phyloP scores from a whole-genome alignment of 2,329 filamentous ascomycete genomes.

The Harringtonia aguacate region DNA sequence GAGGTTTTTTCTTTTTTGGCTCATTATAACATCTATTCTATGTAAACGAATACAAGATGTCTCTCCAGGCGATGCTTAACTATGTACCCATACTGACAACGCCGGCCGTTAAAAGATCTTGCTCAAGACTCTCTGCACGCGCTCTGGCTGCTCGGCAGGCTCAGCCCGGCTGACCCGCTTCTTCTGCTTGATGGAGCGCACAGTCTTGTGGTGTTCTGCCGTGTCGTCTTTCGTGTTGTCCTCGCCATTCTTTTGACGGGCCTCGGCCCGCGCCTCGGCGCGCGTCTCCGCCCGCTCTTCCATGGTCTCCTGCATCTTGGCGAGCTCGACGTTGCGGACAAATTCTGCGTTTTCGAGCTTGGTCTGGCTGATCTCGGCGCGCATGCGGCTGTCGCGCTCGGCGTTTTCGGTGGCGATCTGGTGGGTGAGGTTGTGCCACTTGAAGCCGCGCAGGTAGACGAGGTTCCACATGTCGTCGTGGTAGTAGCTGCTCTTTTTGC shows the following conservation, averaged over 20 bases:
- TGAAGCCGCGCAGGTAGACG: conserved; percentile 72
- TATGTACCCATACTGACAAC: background rate
- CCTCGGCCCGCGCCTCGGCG: conserved; percentile 47
- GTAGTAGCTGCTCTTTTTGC: conserved; percentile 76
- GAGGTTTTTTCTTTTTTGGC: too few relatives aligned
- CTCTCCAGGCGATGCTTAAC: too few relatives aligned
- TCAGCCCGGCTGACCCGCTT: conserved; percentile 40
- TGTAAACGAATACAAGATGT: too few relatives aligned
- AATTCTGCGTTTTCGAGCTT: conserved; percentile 75
- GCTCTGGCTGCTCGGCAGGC: conserved; percentile 37
- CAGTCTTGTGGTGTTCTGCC: conserved; percentile 13
- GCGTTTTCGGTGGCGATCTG: conserved; percentile 76
- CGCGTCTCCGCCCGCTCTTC: conserved; percentile 43
- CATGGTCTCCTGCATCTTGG: conserved; percentile 70
- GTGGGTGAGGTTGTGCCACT: conserved; percentile 65
- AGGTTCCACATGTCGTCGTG: conserved; percentile 82
- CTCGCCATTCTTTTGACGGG: conserved; percentile 14
- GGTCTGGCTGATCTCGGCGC: conserved; percentile 66
- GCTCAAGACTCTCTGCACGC: conserved; percentile 49
- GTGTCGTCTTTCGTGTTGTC: background rate
- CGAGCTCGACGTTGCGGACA: conserved; percentile 65
- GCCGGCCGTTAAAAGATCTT: conserved; percentile 46
- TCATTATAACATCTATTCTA: too few relatives aligned
- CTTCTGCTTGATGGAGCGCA: conserved; percentile 56
- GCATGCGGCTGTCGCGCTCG: conserved; percentile 63